phyloP scores from a whole-genome alignment of 2,329 filamentous ascomycete genomes.

The Clarireedia homoeocarpa region DNA sequence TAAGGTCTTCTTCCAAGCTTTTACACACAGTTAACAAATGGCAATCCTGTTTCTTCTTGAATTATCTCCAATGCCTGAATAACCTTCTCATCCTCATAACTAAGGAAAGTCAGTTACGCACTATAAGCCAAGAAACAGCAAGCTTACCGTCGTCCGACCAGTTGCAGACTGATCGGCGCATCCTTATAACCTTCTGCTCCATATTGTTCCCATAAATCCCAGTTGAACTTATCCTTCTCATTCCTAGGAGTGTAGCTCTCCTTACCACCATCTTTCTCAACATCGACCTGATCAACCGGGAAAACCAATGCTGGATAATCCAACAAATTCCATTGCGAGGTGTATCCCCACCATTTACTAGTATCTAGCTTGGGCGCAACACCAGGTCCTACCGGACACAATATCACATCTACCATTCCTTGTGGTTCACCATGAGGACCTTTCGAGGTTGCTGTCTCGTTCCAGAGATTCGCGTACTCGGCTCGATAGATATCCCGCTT shows the following conservation, averaged over 20 bases:
- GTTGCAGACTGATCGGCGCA: constrained; percentile 35
- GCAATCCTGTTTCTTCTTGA: constrained; percentile 28
- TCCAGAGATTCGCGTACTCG: constrained; percentile 21
- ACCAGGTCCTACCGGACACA: constrained; percentile 51
- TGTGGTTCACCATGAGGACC: constrained; percentile 20
- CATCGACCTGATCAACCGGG: constrained; percentile 39
- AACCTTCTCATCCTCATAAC: constrained; percentile 34
- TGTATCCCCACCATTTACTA: constrained; percentile 56
- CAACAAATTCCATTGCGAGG: constrained; percentile 59
- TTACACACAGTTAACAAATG: constrained; percentile 21
- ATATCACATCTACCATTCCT: constrained; percentile 48
- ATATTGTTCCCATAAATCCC: constrained; percentile 30
- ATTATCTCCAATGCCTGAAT: constrained; percentile 30
- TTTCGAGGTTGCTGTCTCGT: constrained; percentile 26
- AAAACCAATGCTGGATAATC: constrained; percentile 58
- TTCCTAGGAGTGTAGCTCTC: constrained; percentile 28
- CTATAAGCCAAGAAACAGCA: neutral
- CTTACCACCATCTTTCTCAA: constrained; percentile 21
- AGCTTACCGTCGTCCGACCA: constrained; percentile 30
- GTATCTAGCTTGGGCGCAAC: constrained; percentile 42
- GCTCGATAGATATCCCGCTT: constrained; percentile 32
- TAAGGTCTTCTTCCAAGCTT: no score
- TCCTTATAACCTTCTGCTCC: constrained; percentile 32
- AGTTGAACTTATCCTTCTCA: constrained; percentile 28
- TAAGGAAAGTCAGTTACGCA: constrained; percentile 9